Conservation (phyloP, 2,329 filamentous ascomycete genomes). For the Cyphellophora europaea region DNA sequence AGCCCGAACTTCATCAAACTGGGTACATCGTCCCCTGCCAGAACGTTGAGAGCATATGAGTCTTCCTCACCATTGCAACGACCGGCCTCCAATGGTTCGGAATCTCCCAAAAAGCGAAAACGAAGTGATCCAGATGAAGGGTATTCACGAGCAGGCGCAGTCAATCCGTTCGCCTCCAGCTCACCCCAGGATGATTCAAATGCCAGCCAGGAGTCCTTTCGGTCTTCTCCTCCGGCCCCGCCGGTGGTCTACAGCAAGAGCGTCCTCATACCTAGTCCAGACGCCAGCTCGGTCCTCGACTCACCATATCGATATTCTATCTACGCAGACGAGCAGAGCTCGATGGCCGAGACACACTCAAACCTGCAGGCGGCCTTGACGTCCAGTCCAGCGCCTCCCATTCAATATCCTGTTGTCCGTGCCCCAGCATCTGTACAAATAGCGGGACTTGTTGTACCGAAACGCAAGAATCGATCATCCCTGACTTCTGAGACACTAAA, state of each 20-base stretch:
- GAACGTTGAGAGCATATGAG: constrained; percentile 23
- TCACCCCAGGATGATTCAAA: background rate
- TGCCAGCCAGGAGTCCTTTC: background rate
- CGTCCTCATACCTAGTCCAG: constrained; percentile 1
- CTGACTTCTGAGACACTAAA: constrained; percentile 23
- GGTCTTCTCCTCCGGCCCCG: background rate
- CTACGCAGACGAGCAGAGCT: background rate
- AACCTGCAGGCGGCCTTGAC: constrained; percentile 29
- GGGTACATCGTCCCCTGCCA: constrained; percentile 27
- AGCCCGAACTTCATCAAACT: constrained; percentile 32
- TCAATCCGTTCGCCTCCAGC: background rate
- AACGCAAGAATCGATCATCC: constrained; percentile 21
- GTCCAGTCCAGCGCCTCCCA: constrained; percentile 16
- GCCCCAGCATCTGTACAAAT: constrained; percentile 31
- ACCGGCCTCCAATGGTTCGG: constrained; percentile 29
- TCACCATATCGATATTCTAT: background rate
- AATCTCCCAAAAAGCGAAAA: constrained; percentile 21
- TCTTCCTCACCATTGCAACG: constrained; percentile 28
- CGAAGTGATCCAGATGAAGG: constrained; percentile 7
- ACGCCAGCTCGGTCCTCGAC: background rate
- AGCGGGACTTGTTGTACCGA: constrained; percentile 23
- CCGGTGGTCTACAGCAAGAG: constrained; percentile 8
- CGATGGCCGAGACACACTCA: constrained; percentile 19
- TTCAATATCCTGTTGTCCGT: constrained; percentile 22
- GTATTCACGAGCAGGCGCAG: background rate